Evolutionary conservation across 2,329 filamentous ascomycete species (phyloP), one percentile per base, ranked within the genome.

Genomic region (Ophiostoma sp.): DNA sequence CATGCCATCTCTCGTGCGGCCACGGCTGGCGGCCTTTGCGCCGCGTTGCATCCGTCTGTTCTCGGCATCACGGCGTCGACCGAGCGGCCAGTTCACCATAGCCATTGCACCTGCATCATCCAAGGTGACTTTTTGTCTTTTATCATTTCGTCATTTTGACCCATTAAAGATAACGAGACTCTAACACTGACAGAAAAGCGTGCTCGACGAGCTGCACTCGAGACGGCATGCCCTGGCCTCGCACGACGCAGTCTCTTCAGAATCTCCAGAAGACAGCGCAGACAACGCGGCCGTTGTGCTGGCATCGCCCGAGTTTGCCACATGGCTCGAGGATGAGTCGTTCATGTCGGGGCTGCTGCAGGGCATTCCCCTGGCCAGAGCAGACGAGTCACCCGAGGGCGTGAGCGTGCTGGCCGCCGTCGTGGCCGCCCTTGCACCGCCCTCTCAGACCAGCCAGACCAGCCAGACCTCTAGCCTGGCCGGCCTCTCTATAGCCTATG

Each of bases 401-500:
- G 57, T 86, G 44, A 79, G 84, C 72, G 78, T 88, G 8, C 73
- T 89, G 17, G 80, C 80, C 33, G 88, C 84, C 15, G 83, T 87
- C 4, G 83, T 88, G 36, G 87, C 89, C 75, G 81, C 83, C 10
- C 77, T 90, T 41, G 77, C 81, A 31, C 80, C 81, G 10, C 74
- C 66, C 5, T 8, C 41, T 3, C 17, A 36, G 35, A 36, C 44
- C 8, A 48, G 15, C 20, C 15, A 10, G 6, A 48, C 23, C 2
- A 23, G 76, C 3, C 72, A 73, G 6, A 72, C 36, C 2, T 54
- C 68, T 11, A 52, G 79, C 7, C 72, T 77, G 7, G 76, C 79
- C 10, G 86, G 86, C 7, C 77, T 89, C 67, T 85, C 86, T 1
- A 77, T 89, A 68, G 77, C 87, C n/a, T 78, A 81, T 67, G 84